Base-by-base conservation (phyloP, 305 asterid species). In the Coffea humblotiana region DNA sequence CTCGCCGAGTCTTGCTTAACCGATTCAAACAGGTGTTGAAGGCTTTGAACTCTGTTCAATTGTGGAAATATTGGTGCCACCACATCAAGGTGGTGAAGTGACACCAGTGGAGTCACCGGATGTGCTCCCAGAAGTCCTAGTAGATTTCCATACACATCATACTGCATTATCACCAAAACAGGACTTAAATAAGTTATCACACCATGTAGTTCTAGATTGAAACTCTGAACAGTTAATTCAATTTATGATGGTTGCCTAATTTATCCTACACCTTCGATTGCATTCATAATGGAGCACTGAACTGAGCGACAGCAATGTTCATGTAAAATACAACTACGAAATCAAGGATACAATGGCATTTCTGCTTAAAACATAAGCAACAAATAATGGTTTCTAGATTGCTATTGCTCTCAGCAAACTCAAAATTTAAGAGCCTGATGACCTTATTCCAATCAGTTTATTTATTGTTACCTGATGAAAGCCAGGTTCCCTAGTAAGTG, bases 41-140 rank as follows among this genome's bases (percentile, higher is more conserved):
- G 87, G 49, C 93, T 83, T 13, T 87, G 76, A 11, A 88, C 89
- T 85, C 92, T 18, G 61, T 74, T 86, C 78, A 88, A 58, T 68
- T 89, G 88, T 32, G 97, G 99, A 85, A 96, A 94, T 70, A 94
- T 87, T 37, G 99, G 98, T 54, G 90, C 95, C 84, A 94, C 97
- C 32, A 96, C 92, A 78, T 96, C 98, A 37, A 96, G 92, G 84
- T 96, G 99, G 86, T 96, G 98, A 70, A 96, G 87, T 40, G 98
- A 92, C 23, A 94, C 96, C 25, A 94, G 72, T 40, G 99, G 99
- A n/a, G 95, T 76, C 16, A 94, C 95, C 0, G 97, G 98, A 79
- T 96, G 98, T 15, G 99, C 97, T 71, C 91, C 98, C 63, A 94
- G 82, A 60, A 96, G 95, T 65, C 98, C 99, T 82, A 92, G 74